These are phyloP conservation scores for Solanum stenotomum DNA, from an alignment of 257 asterid genomes.

Conservation along the genomic window DNA sequence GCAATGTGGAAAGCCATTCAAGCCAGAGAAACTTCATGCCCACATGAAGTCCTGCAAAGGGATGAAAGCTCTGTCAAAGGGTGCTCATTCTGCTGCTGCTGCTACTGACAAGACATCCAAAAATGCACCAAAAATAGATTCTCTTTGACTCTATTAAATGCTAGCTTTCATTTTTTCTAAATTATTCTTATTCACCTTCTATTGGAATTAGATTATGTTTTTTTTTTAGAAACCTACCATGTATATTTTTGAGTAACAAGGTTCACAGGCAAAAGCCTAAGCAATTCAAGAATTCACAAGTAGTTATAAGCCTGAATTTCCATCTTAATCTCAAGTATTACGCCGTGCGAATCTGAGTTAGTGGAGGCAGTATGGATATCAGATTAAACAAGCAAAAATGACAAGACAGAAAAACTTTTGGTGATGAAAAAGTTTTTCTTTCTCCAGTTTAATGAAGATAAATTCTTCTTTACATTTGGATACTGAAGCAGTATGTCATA, in stretches of 20 bases:
- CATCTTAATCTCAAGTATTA: background rate
- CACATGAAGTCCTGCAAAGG: constrained; percentile 89
- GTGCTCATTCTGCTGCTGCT: constrained; percentile 16
- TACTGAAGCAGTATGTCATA: background rate
- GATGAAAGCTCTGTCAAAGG: constrained; percentile 42
- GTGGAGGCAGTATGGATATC: background rate
- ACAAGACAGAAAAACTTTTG: background rate
- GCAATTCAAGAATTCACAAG: background rate
- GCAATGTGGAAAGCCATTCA: constrained; percentile 79
- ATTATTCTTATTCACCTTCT: background rate
- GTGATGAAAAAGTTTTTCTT: background rate
- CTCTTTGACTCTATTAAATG: constrained; percentile 24
- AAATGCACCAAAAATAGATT: constrained; percentile 6
- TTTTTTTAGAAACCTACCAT: constrained; percentile 4
- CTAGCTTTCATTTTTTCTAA: background rate
- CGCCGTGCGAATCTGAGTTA: background rate
- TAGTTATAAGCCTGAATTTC: background rate
- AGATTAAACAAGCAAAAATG: background rate
- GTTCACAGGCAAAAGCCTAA: background rate
- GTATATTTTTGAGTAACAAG: constrained; percentile 13
- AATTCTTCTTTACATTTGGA: background rate
- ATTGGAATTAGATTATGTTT: background rate
- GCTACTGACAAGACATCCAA: constrained; percentile 19
- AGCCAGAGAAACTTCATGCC: constrained; percentile 69
- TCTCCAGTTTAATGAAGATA: background rate